Evolutionary conservation across 257 asterid species (phyloP), one percentile per base, ranked within the genome.

Genomic region (Ilex asprella): DNA sequence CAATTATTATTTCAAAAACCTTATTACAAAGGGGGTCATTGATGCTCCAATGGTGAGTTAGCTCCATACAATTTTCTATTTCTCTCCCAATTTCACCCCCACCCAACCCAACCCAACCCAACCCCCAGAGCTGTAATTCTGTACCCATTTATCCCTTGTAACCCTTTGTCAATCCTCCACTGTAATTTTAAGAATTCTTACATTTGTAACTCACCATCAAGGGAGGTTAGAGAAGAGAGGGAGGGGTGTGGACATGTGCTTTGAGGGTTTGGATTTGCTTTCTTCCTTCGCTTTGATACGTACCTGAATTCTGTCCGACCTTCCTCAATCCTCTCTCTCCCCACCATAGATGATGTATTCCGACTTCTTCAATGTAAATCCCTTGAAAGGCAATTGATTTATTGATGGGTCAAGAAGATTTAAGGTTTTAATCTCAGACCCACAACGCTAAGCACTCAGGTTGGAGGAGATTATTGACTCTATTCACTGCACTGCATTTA

Each of bases 291-390:
- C 70, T 70, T 64, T 61, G 63, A 58, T 66, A 58, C 66, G 67
- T n/a, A 52, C 79, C 75, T 77, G 78, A 75, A 69, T 73, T 78
- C 71, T 71, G 62, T 71, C 75, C 57, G 43, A 64, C 67, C 71
- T 64, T 70, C 68, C 60, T 73, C 70, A 44, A 50, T 47, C 65
- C 31, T 69, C 64, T 66, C 51, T 41, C 59, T 30, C 8, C 11
- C 10, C 29, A 12, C 39, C 30, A 13, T 59, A 31, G 32, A 49
- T 31, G 62, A 54, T 31, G 58, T 1, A 39, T 68, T 67, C 30
- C 12, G 31, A 67, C 58, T 54, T 61, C 50, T 55, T 68, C 73
- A 74, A 75, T 79, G 80, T 74, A 67, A 79, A 82, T 77, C 44
- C 58, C 69, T 61, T 61, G 50, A 32, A 57, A 59, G 64, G 66